Conservation (phyloP, 306 rosid species). For the Cicer bijugum region DNA sequence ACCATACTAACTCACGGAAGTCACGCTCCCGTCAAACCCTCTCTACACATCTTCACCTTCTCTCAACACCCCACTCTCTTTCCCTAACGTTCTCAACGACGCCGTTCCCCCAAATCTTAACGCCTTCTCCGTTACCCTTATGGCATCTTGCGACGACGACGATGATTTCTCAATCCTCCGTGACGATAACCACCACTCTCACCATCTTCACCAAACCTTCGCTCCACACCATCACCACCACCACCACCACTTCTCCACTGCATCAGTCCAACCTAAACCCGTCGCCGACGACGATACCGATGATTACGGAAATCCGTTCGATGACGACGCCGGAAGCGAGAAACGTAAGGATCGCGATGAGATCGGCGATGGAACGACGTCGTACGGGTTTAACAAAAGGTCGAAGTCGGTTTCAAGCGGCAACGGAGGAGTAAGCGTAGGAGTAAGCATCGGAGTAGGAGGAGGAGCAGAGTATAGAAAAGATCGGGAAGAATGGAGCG, state of each 20-base stretch:
- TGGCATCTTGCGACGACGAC: conserved; percentile 97
- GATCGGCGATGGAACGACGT: conserved; percentile 58
- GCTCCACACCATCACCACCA: conserved; percentile 54
- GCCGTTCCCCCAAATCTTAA: conserved; percentile 69
- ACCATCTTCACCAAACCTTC: conserved; percentile 64
- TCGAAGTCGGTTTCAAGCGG: conserved; percentile 52
- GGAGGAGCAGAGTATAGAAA: conserved; percentile 75
- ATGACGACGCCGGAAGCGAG: conserved; percentile 59
- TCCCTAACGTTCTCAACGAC: conserved; percentile 71
- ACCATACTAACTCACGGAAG: conserved; percentile 55
- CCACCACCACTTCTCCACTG: conserved; percentile 49
- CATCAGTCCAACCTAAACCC: conserved; percentile 53
- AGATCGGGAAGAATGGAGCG: conserved; percentile 99
- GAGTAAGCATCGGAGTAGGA: conserved; percentile 24
- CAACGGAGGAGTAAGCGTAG: conserved; percentile 41
- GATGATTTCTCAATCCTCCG: conserved; percentile 83
- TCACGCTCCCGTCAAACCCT: conserved; percentile 69
- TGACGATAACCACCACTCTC: conserved; percentile 61
- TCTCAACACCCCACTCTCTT: conserved; percentile 44
- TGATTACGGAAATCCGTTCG: conserved; percentile 63
- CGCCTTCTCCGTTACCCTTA: conserved; percentile 61
- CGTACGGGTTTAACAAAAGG: conserved; percentile 61
- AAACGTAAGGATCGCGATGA: conserved; percentile 78
- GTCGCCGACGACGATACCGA: conserved; percentile 55
- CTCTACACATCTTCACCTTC: conserved; percentile 26